A percentile compares a stretch with the other conserved stretches of the same genome.
phyloP scores from a whole-genome alignment of 768 basidiomycete species.

The Multifurca ochricompacta region DNA sequence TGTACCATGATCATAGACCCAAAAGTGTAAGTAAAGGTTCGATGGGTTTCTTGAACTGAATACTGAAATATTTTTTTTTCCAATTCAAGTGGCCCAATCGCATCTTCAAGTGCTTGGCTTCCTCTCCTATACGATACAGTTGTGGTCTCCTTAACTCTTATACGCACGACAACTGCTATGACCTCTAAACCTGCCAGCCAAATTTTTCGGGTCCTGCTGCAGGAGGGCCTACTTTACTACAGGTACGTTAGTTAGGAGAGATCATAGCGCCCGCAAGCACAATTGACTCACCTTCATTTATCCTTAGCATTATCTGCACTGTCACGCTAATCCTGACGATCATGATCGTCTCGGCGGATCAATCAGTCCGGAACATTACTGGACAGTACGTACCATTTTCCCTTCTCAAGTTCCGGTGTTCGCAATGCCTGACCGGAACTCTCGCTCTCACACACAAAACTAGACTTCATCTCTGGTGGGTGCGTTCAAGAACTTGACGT shows the following conservation, averaged over 20 bases:
- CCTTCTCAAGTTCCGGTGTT: neutral
- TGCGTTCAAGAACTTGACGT: too few relatives aligned
- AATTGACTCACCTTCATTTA: neutral
- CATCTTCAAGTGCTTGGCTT: conserved; percentile 35
- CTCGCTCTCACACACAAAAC: too few relatives aligned
- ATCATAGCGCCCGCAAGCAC: too few relatives aligned
- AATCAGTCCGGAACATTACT: conserved; percentile 30
- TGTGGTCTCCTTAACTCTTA: conserved; percentile 30
- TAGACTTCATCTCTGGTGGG: conserved; percentile 12
- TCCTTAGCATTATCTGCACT: conserved; percentile 31
- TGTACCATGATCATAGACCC: conserved; percentile 35
- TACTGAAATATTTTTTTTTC: neutral
- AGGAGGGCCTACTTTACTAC: conserved; percentile 13
- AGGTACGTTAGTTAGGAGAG: conserved; percentile 4
- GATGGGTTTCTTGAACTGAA: too few relatives aligned
- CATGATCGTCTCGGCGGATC: conserved; percentile 30
- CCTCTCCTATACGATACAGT: conserved; percentile 35
- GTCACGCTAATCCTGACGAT: conserved; percentile 33
- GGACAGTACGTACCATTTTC: conserved; percentile 25
- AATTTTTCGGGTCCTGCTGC: conserved; percentile 9
- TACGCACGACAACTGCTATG: conserved; percentile 23
- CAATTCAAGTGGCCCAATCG: conserved; percentile 20
- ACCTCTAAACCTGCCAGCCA: neutral
- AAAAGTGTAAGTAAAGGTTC: conserved; percentile 27
- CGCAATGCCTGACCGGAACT: neutral